Conservation (phyloP, 306 rosid genomes). For the Comarum palustre region DNA sequence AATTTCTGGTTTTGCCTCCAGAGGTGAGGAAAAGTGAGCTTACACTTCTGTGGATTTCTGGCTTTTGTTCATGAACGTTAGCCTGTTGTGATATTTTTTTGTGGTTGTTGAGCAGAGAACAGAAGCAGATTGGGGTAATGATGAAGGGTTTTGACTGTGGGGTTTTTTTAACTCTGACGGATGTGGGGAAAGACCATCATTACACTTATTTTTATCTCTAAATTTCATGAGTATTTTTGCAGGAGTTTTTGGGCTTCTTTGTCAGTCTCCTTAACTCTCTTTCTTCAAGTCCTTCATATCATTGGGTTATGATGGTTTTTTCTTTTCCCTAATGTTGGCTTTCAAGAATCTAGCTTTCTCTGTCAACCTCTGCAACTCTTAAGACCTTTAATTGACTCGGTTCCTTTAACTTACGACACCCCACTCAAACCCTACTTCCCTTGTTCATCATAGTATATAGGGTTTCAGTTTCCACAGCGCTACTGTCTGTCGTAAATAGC, state of each 20-base stretch:
- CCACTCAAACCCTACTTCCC: conserved; percentile 8
- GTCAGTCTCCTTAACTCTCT: conserved; percentile 29
- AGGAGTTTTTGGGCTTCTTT: conserved; percentile 19
- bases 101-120: conserved; percentile 30
- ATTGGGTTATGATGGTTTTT: conserved; percentile 28
- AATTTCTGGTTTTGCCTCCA: background rate
- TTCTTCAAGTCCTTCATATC: conserved; percentile 30
- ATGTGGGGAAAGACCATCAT: conserved; percentile 39
- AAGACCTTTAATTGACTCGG: conserved; percentile 6
- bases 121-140: conserved; percentile 56
- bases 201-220: conserved; percentile 32
- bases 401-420: conserved; percentile 5
- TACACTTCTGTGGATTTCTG: background rate
- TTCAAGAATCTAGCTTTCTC: conserved; percentile 37
- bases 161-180: conserved; percentile 32
- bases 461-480: conserved; percentile 13
- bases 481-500: background rate
- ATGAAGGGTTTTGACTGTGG: conserved; percentile 43
- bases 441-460: conserved; percentile 3
- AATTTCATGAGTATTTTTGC: conserved; percentile 29
- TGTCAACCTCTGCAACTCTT: conserved; percentile 34
- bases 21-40: conserved; percentile 23
- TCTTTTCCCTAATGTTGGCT: conserved; percentile 20
- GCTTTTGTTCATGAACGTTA: background rate
- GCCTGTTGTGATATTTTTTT: conserved; percentile 1